phyloP scores from a whole-genome alignment of 2,329 filamentous ascomycete genomes.

The Daldinia sp. region DNA sequence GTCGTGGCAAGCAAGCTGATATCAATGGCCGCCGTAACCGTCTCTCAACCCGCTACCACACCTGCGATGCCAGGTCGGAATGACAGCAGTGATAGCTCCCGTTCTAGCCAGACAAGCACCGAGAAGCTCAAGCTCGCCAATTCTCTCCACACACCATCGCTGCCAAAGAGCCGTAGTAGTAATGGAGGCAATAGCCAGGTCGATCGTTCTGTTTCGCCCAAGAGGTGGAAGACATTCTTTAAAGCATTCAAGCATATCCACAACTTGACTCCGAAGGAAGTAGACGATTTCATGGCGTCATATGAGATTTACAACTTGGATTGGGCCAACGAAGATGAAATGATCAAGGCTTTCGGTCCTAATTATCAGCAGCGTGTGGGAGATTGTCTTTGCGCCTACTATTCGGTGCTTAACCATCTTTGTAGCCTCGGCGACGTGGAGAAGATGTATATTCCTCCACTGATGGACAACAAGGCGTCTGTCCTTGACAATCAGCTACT shows the following conservation, averaged over 20 bases:
- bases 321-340: conserved; percentile 59
- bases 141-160: conserved; percentile 17
- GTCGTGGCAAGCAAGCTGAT: conserved; percentile 1
- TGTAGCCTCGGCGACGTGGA: conserved; percentile 64
- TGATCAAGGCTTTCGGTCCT: conserved; percentile 57
- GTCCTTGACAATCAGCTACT: conserved; percentile 62
- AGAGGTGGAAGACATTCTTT: conserved; percentile 59
- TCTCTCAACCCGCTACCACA: conserved; percentile 29
- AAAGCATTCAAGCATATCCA: conserved; percentile 59
- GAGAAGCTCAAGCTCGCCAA: conserved; percentile 44
- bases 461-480: conserved; percentile 59
- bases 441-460: conserved; percentile 65
- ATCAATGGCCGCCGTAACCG: conserved; percentile 30
- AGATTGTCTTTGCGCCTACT: conserved; percentile 60
- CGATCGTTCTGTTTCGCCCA: conserved; percentile 56
- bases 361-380: conserved; percentile 60
- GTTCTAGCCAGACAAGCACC: conserved; percentile 47
- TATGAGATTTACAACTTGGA: conserved; percentile 65
- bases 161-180: conserved; percentile 20
- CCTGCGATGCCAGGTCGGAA: conserved; percentile 38
- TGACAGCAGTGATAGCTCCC: conserved; percentile 47
- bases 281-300: conserved; percentile 64
- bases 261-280: conserved; percentile 58
- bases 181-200: conserved; percentile 40
- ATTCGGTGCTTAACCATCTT: conserved; percentile 62